A percentile compares a stretch with the other conserved stretches of the same genome.
Conservation (phyloP, 345 rosid species). For the Jatropha curcas region DNA sequence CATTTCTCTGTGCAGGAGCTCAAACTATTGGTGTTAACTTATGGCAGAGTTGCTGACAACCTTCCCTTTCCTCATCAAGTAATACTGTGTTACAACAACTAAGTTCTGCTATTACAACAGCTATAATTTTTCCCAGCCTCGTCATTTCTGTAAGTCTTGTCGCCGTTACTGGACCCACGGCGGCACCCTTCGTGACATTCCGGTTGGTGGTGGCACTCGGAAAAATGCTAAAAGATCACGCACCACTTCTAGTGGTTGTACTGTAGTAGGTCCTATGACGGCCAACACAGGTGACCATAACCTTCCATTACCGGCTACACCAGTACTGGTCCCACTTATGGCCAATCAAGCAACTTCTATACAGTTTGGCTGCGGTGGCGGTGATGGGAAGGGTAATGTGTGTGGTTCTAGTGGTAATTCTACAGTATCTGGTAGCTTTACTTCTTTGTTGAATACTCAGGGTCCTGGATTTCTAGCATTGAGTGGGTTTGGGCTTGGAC, state of each 20-base stretch:
- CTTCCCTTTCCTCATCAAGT: constrained; percentile 1
- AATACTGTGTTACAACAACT: constrained; percentile 31
- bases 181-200: constrained; percentile 93
- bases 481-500: constrained; percentile 74
- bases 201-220: constrained; percentile 89
- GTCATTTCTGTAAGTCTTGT: constrained; percentile 94
- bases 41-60: background rate
- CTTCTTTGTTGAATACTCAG: constrained; percentile 65
- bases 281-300: constrained; percentile 6
- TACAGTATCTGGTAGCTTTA: constrained; percentile 44
- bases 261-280: constrained; percentile 11
- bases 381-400: constrained; percentile 38
- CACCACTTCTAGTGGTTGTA: constrained; percentile 26
- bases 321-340: constrained; percentile 52
- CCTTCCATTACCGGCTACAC: constrained; percentile 48
- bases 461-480: constrained; percentile 69
- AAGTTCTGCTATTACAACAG: constrained; percentile 97
- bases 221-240: constrained; percentile 86
- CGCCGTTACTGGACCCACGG: constrained; percentile 99
- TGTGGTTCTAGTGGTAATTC: constrained; percentile 34
- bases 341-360: constrained; percentile 32
- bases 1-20: constrained; percentile 3
- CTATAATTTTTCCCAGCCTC: constrained; percentile 98
- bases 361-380: constrained; percentile 25
- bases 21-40: constrained; percentile 6